phyloP scores from a whole-genome alignment of 768 basidiomycete species.

The Boletus bicolor region DNA sequence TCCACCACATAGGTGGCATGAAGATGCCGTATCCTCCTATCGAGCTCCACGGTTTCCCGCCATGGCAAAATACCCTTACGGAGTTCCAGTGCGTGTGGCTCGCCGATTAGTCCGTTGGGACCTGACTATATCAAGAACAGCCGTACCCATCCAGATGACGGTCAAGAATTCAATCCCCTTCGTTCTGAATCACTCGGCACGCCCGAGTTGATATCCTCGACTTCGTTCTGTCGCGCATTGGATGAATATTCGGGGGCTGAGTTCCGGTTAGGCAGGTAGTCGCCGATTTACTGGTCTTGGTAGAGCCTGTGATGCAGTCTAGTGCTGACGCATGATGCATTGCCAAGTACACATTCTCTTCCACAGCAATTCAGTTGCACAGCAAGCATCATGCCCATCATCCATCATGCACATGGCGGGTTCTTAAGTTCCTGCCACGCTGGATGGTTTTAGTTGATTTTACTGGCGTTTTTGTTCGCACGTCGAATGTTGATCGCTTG shows the following conservation, averaged over 20 bases:
- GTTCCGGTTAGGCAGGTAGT: slow-evolving; percentile 74
- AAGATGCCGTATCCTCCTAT: slow-evolving; percentile 42
- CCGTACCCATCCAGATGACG: slow-evolving; percentile 21
- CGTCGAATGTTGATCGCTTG: background rate
- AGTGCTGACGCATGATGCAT: background rate
- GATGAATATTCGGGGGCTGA: slow-evolving; percentile 73
- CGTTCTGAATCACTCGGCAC: background rate
- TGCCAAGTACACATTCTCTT: background rate
- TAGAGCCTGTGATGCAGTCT: slow-evolving; percentile 4
- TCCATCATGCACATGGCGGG: background rate
- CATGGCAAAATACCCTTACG: slow-evolving; percentile 81
- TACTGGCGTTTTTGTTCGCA: background rate
- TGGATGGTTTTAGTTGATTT: background rate
- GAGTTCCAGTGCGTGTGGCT: slow-evolving; percentile 65
- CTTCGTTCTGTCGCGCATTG: slow-evolving; percentile 62
- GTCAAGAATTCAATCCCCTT: background rate
- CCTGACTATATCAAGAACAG: slow-evolving; percentile 14
- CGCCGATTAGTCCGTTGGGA: background rate
- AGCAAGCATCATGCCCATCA: background rate
- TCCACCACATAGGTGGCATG: slow-evolving; percentile 53
- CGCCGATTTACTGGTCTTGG: background rate
- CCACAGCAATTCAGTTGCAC: background rate
- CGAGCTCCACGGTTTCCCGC: slow-evolving; percentile 75
- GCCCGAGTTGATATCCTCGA: slow-evolving; percentile 43
- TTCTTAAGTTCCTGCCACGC: background rate